A percentile compares a stretch with the other conserved stretches of the same genome.
phyloP scores from a whole-genome alignment of 768 basidiomycete genomes.

The Tulasnella sp. region DNA sequence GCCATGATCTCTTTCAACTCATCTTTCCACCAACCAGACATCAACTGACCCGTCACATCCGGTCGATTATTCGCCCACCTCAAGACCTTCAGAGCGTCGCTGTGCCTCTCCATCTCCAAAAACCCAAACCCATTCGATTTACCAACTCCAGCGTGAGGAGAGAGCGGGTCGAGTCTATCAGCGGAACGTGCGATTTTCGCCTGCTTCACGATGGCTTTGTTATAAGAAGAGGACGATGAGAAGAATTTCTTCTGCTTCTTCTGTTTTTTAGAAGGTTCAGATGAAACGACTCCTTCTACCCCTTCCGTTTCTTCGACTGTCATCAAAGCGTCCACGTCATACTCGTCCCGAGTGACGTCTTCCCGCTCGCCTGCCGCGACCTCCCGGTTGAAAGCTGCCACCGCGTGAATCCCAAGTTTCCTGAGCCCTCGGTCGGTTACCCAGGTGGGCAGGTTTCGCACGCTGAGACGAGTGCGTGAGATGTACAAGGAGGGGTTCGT shows the following conservation, averaged over 20 bases:
- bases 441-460: constrained; percentile 86
- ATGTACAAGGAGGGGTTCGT: constrained; percentile 91
- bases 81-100: constrained; percentile 81
- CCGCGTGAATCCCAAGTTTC: constrained; percentile 72
- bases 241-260: constrained; percentile 15
- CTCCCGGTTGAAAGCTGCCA: constrained; percentile 69
- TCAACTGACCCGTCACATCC: constrained; percentile 43
- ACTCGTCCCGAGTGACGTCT: constrained; percentile 63
- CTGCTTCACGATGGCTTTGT: constrained; percentile 55
- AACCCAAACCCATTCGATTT: constrained; percentile 93
- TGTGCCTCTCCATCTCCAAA: constrained; percentile 77
- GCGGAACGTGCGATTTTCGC: constrained; percentile 70
- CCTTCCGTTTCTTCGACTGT: constrained; percentile 19
- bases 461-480: constrained; percentile 85
- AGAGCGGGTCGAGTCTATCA: constrained; percentile 69
- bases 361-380: constrained; percentile 51
- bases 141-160: constrained; percentile 76
- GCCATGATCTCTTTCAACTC: constrained; percentile 40
- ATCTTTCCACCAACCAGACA: constrained; percentile 77
- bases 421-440: constrained; percentile 85
- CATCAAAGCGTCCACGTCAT: constrained; percentile 35
- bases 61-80: constrained; percentile 92
- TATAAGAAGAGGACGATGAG: neutral
- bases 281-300: constrained; percentile 8
- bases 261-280: constrained; percentile 2